Conservation (phyloP, 495 filamentous ascomycete genomes). For the Tuber magnatum region DNA sequence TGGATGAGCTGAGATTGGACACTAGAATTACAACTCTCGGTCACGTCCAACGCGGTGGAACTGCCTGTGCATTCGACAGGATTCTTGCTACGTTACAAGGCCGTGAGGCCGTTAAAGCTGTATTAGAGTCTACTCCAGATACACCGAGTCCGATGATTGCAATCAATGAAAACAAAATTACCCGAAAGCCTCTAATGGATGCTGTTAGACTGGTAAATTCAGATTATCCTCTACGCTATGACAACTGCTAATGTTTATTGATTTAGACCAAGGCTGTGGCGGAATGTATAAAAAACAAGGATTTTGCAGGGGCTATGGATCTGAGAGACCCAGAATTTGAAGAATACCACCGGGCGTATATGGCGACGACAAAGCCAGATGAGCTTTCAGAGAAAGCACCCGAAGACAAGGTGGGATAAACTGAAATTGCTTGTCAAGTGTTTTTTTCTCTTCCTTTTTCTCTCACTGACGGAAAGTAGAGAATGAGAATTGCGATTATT, state of each 20-base stretch:
- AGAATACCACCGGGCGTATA: slow-evolving; percentile 83
- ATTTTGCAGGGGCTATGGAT: slow-evolving; percentile 78
- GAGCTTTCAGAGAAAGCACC: slow-evolving; percentile 59
- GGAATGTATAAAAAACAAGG: slow-evolving; percentile 65
- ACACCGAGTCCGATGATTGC: slow-evolving; percentile 91
- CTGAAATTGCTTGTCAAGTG: not conserved
- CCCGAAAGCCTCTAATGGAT: slow-evolving; percentile 76
- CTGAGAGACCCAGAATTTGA: slow-evolving; percentile 88
- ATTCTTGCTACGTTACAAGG: slow-evolving; percentile 90
- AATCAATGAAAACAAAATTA: slow-evolving; percentile 96
- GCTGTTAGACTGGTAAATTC: slow-evolving; percentile 54
- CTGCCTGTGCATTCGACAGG: slow-evolving; percentile 87
- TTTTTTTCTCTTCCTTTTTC: not conserved
- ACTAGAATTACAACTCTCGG: slow-evolving; percentile 92
- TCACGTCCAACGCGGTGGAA: slow-evolving; percentile 90
- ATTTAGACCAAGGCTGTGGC: slow-evolving; percentile 71
- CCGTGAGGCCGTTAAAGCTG: slow-evolving; percentile 90
- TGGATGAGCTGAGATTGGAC: slow-evolving; percentile 66
- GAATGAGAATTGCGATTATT: slow-evolving; percentile 88
- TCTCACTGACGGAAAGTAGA: slow-evolving; percentile 46
- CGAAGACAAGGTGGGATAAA: slow-evolving; percentile 58
- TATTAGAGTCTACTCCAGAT: slow-evolving; percentile 82
- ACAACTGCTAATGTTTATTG: not conserved
- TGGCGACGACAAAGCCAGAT: slow-evolving; percentile 72
- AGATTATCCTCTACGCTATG: not conserved